Percentiles rank a stretch among this genome's conserved stretches.
Conservation (phyloP, 2,329 filamentous ascomycete species). For the Exophiala viscosa region DNA sequence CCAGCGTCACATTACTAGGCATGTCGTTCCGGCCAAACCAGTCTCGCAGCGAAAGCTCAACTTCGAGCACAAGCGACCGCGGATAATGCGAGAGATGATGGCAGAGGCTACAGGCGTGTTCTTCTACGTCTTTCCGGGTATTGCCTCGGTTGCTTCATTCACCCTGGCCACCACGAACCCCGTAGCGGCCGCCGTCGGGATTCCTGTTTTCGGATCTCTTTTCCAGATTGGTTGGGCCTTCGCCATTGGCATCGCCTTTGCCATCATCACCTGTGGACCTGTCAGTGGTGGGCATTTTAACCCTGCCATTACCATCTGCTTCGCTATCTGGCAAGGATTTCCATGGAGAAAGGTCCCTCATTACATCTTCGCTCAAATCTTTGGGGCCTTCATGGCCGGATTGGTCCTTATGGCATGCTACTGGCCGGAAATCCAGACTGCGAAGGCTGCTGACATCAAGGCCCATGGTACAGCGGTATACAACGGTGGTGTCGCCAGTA, state of each 20-base stretch:
- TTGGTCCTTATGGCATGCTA: slow-evolving; percentile 56
- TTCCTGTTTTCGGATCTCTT: slow-evolving; percentile 46
- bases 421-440: slow-evolving; percentile 47
- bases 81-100: slow-evolving; percentile 54
- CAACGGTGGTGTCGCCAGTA: slow-evolving; percentile 51
- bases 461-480: slow-evolving; percentile 41
- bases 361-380: slow-evolving; percentile 54
- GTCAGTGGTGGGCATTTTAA: slow-evolving; percentile 57
- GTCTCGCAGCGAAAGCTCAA: slow-evolving; percentile 54
- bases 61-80: slow-evolving; percentile 52
- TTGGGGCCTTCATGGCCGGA: slow-evolving; percentile 55
- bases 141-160: slow-evolving; percentile 53
- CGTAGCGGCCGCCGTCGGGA: slow-evolving; percentile 34
- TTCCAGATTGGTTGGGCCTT: slow-evolving; percentile 57
- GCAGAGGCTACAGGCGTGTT: slow-evolving; percentile 58
- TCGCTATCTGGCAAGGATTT: slow-evolving; percentile 56
- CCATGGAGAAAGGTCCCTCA: slow-evolving; percentile 50
- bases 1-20: slow-evolving; percentile 48
- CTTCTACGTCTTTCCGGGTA: slow-evolving; percentile 51
- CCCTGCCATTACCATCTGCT: slow-evolving; percentile 47
- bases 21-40: slow-evolving; percentile 49
- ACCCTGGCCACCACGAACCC: slow-evolving; percentile 40
- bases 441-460: slow-evolving; percentile 39
- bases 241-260: slow-evolving; percentile 56
- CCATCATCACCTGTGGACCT: slow-evolving; percentile 55